Evolutionary conservation across 495 filamentous ascomycete species (phyloP).

Genomic region (Neurospora sp.): DNA sequence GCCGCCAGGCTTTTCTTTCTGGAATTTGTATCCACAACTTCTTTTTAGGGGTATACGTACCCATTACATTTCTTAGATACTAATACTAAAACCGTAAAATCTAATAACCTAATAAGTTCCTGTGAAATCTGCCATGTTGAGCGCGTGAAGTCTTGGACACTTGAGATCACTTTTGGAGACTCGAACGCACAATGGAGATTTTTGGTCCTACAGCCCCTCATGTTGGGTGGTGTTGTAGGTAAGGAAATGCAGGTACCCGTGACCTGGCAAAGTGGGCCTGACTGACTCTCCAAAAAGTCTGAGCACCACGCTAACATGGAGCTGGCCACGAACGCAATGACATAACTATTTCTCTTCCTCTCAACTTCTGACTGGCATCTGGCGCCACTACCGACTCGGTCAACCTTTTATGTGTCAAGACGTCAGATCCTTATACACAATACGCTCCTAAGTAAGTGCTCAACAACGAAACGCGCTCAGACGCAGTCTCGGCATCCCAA

Average conservation of each 20-base stretch:
- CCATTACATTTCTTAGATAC: conserved; percentile 17
- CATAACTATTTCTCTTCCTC: neutral
- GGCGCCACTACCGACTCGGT: neutral
- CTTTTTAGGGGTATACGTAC: conserved; percentile 14
- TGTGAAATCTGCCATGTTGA: neutral
- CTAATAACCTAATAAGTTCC: neutral
- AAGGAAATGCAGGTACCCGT: neutral
- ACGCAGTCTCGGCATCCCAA: neutral
- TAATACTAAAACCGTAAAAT: conserved; percentile 34
- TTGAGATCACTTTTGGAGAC: neutral
- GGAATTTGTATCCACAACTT: conserved; percentile 17
- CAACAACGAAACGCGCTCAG: neutral
- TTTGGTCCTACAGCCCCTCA: neutral
- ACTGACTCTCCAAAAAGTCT: neutral
- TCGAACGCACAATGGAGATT: neutral
- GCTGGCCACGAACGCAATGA: neutral
- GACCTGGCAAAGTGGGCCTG: neutral
- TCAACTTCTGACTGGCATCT: neutral
- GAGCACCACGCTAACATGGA: neutral
- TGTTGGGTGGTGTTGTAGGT: neutral
- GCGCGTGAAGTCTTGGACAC: neutral
- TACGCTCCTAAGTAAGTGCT: neutral
- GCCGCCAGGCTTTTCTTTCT: conserved; percentile 25
- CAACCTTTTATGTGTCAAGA: neutral
- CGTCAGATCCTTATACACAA: neutral